Base-by-base conservation (phyloP, 169 alveolate species). In the Theileria orientalis region DNA sequence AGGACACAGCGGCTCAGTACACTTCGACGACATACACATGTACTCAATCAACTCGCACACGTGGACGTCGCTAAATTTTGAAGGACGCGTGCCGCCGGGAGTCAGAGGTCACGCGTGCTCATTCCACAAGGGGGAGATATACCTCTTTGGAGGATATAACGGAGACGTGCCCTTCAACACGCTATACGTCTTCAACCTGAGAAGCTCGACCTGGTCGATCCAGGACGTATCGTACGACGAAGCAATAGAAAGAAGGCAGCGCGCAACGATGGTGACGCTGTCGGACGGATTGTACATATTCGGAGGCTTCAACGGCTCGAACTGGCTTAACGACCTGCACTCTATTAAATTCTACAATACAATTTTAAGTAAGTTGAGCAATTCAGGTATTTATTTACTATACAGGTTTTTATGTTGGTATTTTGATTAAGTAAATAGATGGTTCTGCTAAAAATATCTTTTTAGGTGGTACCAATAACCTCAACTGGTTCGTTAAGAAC, bases 111-210 rank as follows among this genome's bases (percentile, higher is more conserved):
- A 85, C 16, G 75, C 90, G 25, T 83, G 85, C 27, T 41, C 83
- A 30, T 69, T 74, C 51, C 47, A 76, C 32, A 56, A 85, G 61
- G 76, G 85, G 46, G 89, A 86, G 72, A 67, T 83, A 9, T 71
- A 85, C 74, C 62, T 87, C 13, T 87, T 87, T 59, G 93, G 93
- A 16, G 93, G 93, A 6, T 86, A 60, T 63, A 80, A 87, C 75
- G 93, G 93, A 16, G 83, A 84, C 47, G 61, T 44, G 37, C 78
- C 82, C 71, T 75, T 62, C 57, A 74, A 80, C 69, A 83, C 87
- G 59, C 35, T 85, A 32, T 84, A 49, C 54, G 82, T 85, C 29
- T 82, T 76, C 62, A 85, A 87, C 69, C 83, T 75, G 37, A 49
- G 71, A 33, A 35, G 83, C 32, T 66, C 78, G 19, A 68, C 83